Evolutionary conservation across 805 yeast genomes (phyloP), one percentile per base, ranked within the genome.

Genomic region (Kurtzmaniella fragi): DNA sequence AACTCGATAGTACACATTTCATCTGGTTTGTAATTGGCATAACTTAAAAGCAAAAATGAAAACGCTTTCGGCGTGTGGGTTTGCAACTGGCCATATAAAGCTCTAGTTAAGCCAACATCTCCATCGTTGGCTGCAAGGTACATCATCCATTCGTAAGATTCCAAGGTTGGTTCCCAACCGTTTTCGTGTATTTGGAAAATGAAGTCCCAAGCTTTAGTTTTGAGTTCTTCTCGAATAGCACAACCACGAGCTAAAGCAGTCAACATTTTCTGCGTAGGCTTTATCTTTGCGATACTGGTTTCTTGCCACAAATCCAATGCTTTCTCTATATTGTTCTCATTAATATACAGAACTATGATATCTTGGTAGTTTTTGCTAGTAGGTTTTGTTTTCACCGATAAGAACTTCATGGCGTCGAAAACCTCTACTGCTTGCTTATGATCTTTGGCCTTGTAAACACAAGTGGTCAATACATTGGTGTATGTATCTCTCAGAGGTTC

Each of bases 321-420:
- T 46, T 75, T 80, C 43, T 88, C 90, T 11, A 85, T 67, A 39
- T 85, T 76, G 35, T 76, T 70, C 39, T 77, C 71, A 45, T 75
- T 74, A 3, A 81, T 76, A 45, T 84, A 79, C 6, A 86, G 67
- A 9, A 79, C 70, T 10, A 91, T 75, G 68, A 89, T 77, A 5
- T 84, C 75, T 42, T 82, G 79, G 57, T 89, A 93, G 1, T 89
- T 77, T 13, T 62, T 59, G 0, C 76, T 52, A 35, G 80, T 84
- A 0, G 98, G 96, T 36, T 77, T 72, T 12, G 89, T 78, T 20
- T 67, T 64, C 4, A 67, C 52, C 1, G 93, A 78, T 47, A 83
- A 57, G 56, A 86, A 91, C 54, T 88, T 91, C 89, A 93, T 80
- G 44, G 87, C 78, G 47, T 83, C 88, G 60, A 93, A 93, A 2